phyloP scores from a whole-genome alignment of 148 eudicot species.

The Persicaria maculosa region DNA sequence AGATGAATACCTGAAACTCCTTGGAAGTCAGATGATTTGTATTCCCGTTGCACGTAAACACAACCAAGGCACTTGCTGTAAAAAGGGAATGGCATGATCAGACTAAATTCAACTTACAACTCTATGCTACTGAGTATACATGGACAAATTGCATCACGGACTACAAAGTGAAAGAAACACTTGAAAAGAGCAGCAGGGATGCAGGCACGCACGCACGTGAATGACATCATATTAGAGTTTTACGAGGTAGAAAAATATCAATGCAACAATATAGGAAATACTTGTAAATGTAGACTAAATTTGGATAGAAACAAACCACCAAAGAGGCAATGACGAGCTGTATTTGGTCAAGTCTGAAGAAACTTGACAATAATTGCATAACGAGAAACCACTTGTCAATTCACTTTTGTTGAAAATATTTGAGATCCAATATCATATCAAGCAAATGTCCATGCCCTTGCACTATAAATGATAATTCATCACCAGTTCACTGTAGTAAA shows the following conservation, averaged over 20 bases:
- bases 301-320: background rate
- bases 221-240: background rate
- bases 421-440: background rate
- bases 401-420: background rate
- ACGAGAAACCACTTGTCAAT: background rate
- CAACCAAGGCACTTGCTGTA: constrained; percentile 99
- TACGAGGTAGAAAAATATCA: background rate
- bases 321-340: background rate
- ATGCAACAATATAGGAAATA: background rate
- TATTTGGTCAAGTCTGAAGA: background rate
- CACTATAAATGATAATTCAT: background rate
- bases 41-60: constrained; percentile 91
- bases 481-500: background rate
- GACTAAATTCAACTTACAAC: background rate
- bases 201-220: background rate
- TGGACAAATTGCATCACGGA: background rate
- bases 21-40: constrained; percentile 82
- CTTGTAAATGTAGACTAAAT: background rate
- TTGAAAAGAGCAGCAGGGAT: background rate
- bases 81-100: background rate
- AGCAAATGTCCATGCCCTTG: background rate
- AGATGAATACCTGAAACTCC: constrained; percentile 77
- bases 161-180: background rate
- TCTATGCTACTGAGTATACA: background rate
- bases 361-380: background rate